phyloP scores from a whole-genome alignment of 2,329 filamentous ascomycete genomes.

The Cucurbitaria berberidis region DNA sequence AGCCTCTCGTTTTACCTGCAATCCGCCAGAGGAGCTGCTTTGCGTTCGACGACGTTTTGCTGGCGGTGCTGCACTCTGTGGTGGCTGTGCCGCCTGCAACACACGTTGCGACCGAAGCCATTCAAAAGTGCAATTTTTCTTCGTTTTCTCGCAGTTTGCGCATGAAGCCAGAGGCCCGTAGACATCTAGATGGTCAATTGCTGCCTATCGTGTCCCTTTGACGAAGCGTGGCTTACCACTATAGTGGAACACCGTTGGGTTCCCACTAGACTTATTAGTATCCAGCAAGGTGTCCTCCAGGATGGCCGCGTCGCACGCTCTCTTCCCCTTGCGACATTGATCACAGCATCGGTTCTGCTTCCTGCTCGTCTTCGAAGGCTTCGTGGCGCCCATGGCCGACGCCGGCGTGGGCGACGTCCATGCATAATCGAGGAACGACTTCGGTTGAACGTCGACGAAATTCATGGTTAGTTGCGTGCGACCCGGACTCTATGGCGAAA shows the following conservation, averaged over 20 bases:
- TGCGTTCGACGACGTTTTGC: slow-evolving; percentile 41
- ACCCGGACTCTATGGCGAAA: slow-evolving; percentile 35
- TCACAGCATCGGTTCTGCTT: slow-evolving; percentile 56
- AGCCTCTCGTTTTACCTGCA: slow-evolving; percentile 4
- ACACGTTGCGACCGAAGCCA: slow-evolving; percentile 50
- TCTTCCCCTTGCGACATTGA: slow-evolving; percentile 55
- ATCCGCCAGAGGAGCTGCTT: slow-evolving; percentile 13
- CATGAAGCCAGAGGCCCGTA: slow-evolving; percentile 46
- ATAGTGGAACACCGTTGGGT: slow-evolving; percentile 42
- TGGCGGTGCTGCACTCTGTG: slow-evolving; percentile 23
- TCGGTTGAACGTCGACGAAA: slow-evolving; percentile 46
- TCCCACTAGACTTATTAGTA: slow-evolving; percentile 24
- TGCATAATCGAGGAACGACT: slow-evolving; percentile 46
- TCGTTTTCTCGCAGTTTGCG: slow-evolving; percentile 53
- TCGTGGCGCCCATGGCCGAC: slow-evolving; percentile 22
- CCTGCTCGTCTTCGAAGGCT: slow-evolving; percentile 43
- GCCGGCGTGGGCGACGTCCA: slow-evolving; percentile 42
- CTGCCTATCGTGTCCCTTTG: background rate
- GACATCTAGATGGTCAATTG: slow-evolving; percentile 38
- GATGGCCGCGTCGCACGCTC: slow-evolving; percentile 53
- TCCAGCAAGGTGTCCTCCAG: slow-evolving; percentile 43
- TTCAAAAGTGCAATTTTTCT: slow-evolving; percentile 54
- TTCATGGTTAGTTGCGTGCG: slow-evolving; percentile 40
- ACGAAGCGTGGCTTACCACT: slow-evolving; percentile 34
- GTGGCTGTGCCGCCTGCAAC: slow-evolving; percentile 34